phyloP scores from a whole-genome alignment of 352 stramenopile species.

The Globisporangium mamillatum region DNA sequence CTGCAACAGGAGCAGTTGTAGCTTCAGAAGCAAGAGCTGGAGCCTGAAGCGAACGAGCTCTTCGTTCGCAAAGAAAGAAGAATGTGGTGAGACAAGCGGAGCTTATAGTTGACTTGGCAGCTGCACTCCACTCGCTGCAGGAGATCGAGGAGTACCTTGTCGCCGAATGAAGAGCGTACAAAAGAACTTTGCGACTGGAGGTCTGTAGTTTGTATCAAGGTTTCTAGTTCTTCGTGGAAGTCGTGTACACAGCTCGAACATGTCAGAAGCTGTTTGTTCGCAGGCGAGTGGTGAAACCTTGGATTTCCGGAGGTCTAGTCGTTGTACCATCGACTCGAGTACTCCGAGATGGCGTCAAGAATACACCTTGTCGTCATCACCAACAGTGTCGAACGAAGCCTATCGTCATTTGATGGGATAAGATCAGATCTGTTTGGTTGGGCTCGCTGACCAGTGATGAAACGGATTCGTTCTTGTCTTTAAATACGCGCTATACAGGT shows the following conservation, averaged over 20 bases:
- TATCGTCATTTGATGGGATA: background rate
- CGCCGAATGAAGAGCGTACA: background rate
- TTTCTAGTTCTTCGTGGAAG: no score
- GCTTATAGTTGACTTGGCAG: background rate
- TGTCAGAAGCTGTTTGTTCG: no score
- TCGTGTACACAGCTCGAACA: no score
- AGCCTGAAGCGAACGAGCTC: slow-evolving; percentile 35
- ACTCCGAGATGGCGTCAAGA: background rate
- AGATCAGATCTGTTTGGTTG: background rate
- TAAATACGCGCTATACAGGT: background rate
- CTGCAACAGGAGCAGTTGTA: slow-evolving; percentile 24
- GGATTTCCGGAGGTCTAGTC: background rate
- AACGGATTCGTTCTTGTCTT: background rate
- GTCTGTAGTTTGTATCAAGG: no score
- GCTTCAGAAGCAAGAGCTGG: slow-evolving; percentile 35
- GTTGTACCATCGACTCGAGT: background rate
- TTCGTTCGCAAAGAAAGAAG: slow-evolving; percentile 27
- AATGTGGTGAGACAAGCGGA: background rate
- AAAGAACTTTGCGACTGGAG: background rate
- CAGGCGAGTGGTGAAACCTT: no score
- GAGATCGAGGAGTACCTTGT: background rate
- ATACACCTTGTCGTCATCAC: background rate
- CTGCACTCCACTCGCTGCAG: background rate
- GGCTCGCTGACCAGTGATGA: background rate
- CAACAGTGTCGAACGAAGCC: background rate